Conservation (phyloP, 1,139 yeast genomes). For the Groenewaldozyma auringiensis region DNA sequence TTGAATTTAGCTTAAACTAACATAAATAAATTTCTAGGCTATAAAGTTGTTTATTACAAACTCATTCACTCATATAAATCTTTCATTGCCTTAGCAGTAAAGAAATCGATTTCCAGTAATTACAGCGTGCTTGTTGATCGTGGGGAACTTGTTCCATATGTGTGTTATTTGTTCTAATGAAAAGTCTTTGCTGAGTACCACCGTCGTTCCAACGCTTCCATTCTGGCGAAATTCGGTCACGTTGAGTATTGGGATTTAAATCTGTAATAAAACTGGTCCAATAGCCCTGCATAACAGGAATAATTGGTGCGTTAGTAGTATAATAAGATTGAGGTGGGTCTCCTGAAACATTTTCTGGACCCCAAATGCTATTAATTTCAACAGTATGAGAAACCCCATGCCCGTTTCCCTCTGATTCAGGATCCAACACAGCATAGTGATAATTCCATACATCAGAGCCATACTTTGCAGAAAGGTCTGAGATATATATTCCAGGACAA, state of each 20-base stretch:
- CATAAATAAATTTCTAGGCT: no score
- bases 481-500: conserved; percentile 8
- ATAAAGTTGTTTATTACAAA: no score
- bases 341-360: conserved; percentile 3
- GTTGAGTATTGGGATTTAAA: conserved; percentile 5
- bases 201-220: conserved; percentile 5
- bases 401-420: conserved; percentile 1
- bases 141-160: conserved; percentile 8
- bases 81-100: not conserved
- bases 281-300: conserved; percentile 9
- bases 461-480: conserved; percentile 5
- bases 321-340: conserved; percentile 5
- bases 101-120: conserved; percentile 5
- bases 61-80: no score
- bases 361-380: conserved; percentile 7
- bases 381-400: conserved; percentile 7
- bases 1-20: no score
- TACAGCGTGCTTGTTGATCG: conserved; percentile 6
- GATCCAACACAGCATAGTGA: conserved; percentile 8
- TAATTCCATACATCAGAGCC: conserved; percentile 8
- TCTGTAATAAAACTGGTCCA: conserved; percentile 9
- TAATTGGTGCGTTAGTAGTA: conserved; percentile 7
- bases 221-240: conserved; percentile 4
- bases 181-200: conserved; percentile 2
- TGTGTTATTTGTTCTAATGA: conserved; percentile 7